These are phyloP conservation scores for Circinella umbellata DNA, from an alignment of 371 early-diverging fungal species.

Conservation along the genomic window DNA sequence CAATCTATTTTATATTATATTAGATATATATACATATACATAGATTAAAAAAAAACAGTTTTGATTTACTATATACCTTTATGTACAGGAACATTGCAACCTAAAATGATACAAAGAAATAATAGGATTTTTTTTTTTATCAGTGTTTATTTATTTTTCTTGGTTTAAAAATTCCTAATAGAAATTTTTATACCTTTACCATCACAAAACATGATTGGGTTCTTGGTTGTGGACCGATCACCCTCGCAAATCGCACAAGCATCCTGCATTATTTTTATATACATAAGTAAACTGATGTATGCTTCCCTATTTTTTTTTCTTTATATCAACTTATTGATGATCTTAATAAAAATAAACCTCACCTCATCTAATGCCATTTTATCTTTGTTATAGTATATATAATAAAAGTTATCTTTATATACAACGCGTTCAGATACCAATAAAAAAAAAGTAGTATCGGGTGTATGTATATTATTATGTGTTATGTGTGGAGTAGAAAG, in stretches of 20 bases:
- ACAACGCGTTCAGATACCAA: too few relatives aligned
- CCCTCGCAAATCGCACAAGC: constrained; percentile 49
- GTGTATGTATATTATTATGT: not conserved
- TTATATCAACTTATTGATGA: too few relatives aligned
- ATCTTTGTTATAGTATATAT: not conserved
- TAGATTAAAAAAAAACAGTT: not conserved
- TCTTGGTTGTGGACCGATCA: constrained; percentile 39
- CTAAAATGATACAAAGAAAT: constrained; percentile 20
- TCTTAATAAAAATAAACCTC: too few relatives aligned
- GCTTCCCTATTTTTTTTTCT: not conserved
- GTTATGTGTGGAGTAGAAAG: too few relatives aligned
- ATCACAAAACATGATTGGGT: constrained; percentile 57
- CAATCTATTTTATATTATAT: constrained; percentile 30
- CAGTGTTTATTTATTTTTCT: not conserved
- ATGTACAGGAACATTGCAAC: constrained; percentile 55
- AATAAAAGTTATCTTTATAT: not conserved
- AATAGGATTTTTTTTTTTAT: not conserved
- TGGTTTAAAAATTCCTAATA: not conserved
- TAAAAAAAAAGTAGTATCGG: not conserved
- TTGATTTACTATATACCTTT: constrained; percentile 27
- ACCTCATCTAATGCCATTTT: constrained; percentile 11
- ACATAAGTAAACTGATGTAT: not conserved
- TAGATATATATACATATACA: not conserved
- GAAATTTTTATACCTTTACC: constrained; percentile 42
- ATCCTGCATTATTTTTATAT: constrained; percentile 18